A percentile compares a stretch with the other conserved stretches of the same genome.
These are phyloP conservation scores for Porodaedalea pini DNA, from an alignment of 1,284 basidiomycete genomes.

Conservation along the genomic window DNA sequence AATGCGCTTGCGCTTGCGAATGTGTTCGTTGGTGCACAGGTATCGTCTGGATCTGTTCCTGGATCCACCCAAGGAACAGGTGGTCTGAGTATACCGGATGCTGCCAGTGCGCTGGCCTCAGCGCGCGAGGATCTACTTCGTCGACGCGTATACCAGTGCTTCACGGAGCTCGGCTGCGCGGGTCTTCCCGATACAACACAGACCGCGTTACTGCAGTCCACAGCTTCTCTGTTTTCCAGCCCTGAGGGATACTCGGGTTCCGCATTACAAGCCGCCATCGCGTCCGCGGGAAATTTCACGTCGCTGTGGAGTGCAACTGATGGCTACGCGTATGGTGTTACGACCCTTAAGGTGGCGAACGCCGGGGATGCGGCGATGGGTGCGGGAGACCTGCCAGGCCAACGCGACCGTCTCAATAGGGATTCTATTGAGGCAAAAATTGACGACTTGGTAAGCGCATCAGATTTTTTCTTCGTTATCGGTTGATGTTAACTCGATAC, in stretches of 20 bases:
- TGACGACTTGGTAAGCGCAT: slow-evolving; percentile 61
- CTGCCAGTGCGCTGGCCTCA: slow-evolving; percentile 26
- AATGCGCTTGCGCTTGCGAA: slow-evolving; percentile 91
- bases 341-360: slow-evolving; percentile 56
- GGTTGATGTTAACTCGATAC: slow-evolving; percentile 8
- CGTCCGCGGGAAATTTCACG: slow-evolving; percentile 81
- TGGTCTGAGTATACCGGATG: slow-evolving; percentile 43
- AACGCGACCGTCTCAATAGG: slow-evolving; percentile 65
- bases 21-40: slow-evolving; percentile 53
- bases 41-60: slow-evolving; percentile 31
- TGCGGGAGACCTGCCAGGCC: slow-evolving; percentile 33
- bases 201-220: slow-evolving; percentile 76
- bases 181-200: slow-evolving; percentile 83
- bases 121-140: slow-evolving; percentile 84
- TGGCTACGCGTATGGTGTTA: slow-evolving; percentile 91
- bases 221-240: slow-evolving; percentile 83
- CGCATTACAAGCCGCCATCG: slow-evolving; percentile 89
- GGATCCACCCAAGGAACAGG: slow-evolving; percentile 3
- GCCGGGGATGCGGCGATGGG: slow-evolving; percentile 37
- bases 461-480: background rate
- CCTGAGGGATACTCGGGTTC: slow-evolving; percentile 78
- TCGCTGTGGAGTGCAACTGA: slow-evolving; percentile 86
- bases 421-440: slow-evolving; percentile 76
- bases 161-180: slow-evolving; percentile 75
- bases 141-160: slow-evolving; percentile 87